phyloP scores from a whole-genome alignment of 2,329 filamentous ascomycete genomes.

The Colletotrichum sp. region DNA sequence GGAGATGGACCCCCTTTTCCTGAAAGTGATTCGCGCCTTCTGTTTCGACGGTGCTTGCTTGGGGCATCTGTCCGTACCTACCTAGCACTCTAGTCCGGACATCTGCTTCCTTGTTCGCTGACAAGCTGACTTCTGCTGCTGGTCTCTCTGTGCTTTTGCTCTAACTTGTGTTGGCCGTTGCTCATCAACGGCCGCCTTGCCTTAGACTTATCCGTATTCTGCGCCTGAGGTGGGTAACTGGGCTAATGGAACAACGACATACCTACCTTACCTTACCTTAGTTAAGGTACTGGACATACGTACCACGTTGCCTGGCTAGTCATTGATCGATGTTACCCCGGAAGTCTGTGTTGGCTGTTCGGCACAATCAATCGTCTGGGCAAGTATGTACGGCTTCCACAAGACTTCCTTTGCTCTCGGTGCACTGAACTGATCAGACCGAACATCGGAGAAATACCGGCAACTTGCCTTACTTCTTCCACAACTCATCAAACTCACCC shows the following conservation, averaged over 20 bases:
- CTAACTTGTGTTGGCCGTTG: background rate
- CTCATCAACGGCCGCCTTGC: background rate
- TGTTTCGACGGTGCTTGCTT: conserved; percentile 17
- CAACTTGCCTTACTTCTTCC: background rate
- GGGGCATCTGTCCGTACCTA: background rate
- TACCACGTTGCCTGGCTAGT: background rate
- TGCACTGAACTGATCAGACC: background rate
- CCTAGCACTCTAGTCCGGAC: conserved; percentile 1
- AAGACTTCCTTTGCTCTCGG: background rate
- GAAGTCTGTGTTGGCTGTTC: background rate
- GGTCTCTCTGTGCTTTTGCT: background rate
- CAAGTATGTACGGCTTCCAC: background rate
- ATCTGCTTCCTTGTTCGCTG: background rate
- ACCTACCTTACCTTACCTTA: background rate
- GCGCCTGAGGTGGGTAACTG: background rate
- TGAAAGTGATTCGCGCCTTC: conserved; percentile 9
- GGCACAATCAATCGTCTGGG: background rate
- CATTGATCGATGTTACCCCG: background rate
- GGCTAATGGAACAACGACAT: background rate
- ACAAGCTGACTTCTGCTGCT: background rate
- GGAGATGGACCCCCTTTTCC: conserved; percentile 17
- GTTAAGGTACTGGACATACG: background rate
- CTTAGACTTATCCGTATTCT: background rate
- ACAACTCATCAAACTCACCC: conserved; percentile 12
- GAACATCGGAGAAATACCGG: background rate